Conservation (phyloP, 164 flowering plant species). For the Vitis labrusca region DNA sequence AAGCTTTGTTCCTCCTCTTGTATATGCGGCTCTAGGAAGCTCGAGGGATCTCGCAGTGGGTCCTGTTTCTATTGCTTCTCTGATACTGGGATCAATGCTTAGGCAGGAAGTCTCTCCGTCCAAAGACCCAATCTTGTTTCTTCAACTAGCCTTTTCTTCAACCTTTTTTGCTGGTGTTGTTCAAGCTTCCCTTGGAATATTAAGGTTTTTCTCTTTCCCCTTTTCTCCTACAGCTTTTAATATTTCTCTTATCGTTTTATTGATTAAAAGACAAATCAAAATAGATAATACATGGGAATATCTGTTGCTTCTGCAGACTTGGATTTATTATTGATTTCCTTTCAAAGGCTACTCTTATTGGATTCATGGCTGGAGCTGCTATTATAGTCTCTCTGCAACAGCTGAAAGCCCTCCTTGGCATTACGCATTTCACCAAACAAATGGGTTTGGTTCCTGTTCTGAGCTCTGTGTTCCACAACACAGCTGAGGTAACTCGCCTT, state of each 20-base stretch:
- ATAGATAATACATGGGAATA: not conserved
- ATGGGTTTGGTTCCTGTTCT: slow-evolving; percentile 84
- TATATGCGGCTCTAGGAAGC: slow-evolving; percentile 89
- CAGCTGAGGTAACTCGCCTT: slow-evolving; percentile 51
- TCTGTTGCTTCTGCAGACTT: slow-evolving; percentile 45
- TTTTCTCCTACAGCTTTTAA: not conserved
- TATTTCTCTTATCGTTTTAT: not conserved
- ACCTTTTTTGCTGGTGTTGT: slow-evolving; percentile 91
- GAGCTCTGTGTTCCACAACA: slow-evolving; percentile 70
- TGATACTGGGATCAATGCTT: slow-evolving; percentile 85
- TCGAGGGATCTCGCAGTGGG: slow-evolving; percentile 92
- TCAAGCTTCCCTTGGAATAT: slow-evolving; percentile 82
- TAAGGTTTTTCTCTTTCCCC: slow-evolving; percentile 49
- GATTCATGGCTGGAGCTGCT: slow-evolving; percentile 99
- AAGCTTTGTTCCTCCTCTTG: slow-evolving; percentile 91
- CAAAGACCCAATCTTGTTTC: slow-evolving; percentile 61
- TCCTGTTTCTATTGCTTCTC: slow-evolving; percentile 94
- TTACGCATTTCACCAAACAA: slow-evolving; percentile 73
- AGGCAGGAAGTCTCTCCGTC: slow-evolving; percentile 69
- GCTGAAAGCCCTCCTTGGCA: slow-evolving; percentile 86
- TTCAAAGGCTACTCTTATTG: slow-evolving; percentile 83
- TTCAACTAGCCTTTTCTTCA: slow-evolving; percentile 80
- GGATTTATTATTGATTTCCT: slow-evolving; percentile 93
- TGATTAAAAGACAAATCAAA: not conserved
- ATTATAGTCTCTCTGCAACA: slow-evolving; percentile 93